These are phyloP conservation scores for Lagenaria siceraria DNA, from an alignment of 306 rosid species.

Conservation along the genomic window DNA sequence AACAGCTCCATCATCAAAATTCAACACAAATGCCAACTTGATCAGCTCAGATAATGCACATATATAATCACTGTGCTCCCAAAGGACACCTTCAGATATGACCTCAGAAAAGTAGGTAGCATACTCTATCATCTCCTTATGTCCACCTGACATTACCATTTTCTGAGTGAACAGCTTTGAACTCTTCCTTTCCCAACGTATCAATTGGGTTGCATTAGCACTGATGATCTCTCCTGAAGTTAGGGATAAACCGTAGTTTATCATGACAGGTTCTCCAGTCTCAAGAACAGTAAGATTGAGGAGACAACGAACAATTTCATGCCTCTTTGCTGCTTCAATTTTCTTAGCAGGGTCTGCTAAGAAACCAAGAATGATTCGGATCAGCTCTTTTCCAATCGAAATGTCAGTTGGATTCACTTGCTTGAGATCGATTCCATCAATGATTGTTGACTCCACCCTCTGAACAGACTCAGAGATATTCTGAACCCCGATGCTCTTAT, in stretches of 20 bases:
- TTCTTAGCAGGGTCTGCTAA: slow-evolving; percentile 37
- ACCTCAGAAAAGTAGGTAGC: slow-evolving; percentile 51
- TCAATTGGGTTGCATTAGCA: slow-evolving; percentile 24
- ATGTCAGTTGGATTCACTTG: slow-evolving; percentile 11
- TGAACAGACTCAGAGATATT: slow-evolving; percentile 39
- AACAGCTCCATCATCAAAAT: slow-evolving; percentile 42
- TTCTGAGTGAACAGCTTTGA: slow-evolving; percentile 28
- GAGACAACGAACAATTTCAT: slow-evolving; percentile 35
- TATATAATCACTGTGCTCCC: slow-evolving; percentile 37
- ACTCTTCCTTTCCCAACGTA: slow-evolving; percentile 30
- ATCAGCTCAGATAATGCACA: slow-evolving; percentile 42
- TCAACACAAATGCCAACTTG: slow-evolving; percentile 37
- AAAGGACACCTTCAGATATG: slow-evolving; percentile 38
- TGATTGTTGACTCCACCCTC: slow-evolving; percentile 22
- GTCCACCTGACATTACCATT: slow-evolving; percentile 15
- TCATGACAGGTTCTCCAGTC: slow-evolving; percentile 25
- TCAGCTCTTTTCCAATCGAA: slow-evolving; percentile 28
- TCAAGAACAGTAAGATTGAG: slow-evolving; percentile 25
- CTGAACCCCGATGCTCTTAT: slow-evolving; percentile 40
- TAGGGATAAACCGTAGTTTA: slow-evolving; percentile 27
- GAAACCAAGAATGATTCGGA: slow-evolving; percentile 52
- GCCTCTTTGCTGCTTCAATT: slow-evolving; percentile 45
- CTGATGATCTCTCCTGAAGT: slow-evolving; percentile 21
- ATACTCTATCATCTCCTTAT: slow-evolving; percentile 21
- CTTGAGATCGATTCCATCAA: slow-evolving; percentile 6